phyloP scores from a whole-genome alignment of 2,329 filamentous ascomycete genomes.

The Scopulariopsis brevicaulis region DNA sequence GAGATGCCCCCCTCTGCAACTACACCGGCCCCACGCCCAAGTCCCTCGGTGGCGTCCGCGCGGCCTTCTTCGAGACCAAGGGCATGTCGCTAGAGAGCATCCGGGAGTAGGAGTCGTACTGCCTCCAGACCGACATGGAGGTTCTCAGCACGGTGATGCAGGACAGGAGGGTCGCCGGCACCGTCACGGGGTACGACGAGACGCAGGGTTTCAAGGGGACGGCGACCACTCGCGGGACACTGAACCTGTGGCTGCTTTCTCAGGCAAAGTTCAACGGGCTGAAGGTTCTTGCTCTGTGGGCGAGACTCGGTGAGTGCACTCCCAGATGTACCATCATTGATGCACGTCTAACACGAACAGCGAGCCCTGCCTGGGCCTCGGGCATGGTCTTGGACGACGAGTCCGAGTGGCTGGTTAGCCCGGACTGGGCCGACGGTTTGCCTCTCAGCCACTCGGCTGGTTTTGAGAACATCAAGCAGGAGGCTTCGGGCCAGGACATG shows the following conservation, averaged over 20 bases:
- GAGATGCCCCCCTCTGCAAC: background rate
- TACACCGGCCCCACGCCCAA: conserved; percentile 1
- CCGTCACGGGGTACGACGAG: conserved; percentile 2
- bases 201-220: background rate
- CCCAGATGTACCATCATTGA: background rate
- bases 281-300: conserved; percentile 3
- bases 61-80: conserved; percentile 1
- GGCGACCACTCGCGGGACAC: background rate
- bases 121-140: conserved; percentile 1
- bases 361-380: conserved; percentile 2
- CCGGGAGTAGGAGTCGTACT: conserved; percentile 3
- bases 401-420: conserved; percentile 2
- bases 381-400: conserved; percentile 1
- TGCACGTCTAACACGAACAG: background rate
- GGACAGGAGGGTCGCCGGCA: background rate
- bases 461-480: background rate
- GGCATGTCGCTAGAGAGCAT: background rate
- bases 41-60: conserved; percentile 1
- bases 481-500: background rate
- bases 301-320: conserved; percentile 1
- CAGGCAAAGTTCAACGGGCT: conserved; percentile 4
- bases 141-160: background rate
- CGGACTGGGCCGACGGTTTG: conserved; percentile 2
- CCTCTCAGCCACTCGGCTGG: conserved; percentile 2
- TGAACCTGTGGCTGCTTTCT: conserved; percentile 4